phyloP scores from a whole-genome alignment of 345 rosid species.

The Eucalyptus tenuipes region DNA sequence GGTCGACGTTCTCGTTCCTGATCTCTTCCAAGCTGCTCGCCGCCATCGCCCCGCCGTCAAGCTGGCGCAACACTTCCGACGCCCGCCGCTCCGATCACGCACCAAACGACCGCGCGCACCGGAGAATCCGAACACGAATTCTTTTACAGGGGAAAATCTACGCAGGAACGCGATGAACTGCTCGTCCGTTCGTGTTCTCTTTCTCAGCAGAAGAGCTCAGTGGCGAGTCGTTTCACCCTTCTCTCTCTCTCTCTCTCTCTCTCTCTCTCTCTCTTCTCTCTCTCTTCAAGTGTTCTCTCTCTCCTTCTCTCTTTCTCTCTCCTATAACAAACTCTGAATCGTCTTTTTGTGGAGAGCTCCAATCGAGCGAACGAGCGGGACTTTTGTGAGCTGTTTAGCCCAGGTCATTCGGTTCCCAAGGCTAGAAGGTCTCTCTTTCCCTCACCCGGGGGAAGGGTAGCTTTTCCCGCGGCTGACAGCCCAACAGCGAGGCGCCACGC shows the following conservation, averaged over 20 bases:
- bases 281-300: too few relatives aligned
- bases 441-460: neutral
- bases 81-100: neutral
- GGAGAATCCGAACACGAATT: neutral
- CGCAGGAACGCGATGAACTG: neutral
- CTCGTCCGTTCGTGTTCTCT: neutral
- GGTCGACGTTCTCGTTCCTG: slow-evolving; percentile 45
- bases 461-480: neutral
- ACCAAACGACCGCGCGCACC: neutral
- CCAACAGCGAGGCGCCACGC: neutral
- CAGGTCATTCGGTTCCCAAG: neutral
- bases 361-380: neutral
- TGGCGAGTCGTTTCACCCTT: neutral
- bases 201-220: neutral
- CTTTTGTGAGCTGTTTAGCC: neutral
- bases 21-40: slow-evolving; percentile 42
- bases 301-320: neutral
- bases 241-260: neutral
- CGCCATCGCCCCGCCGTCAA: slow-evolving; percentile 11
- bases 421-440: neutral
- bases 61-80: neutral
- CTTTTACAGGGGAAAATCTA: neutral
- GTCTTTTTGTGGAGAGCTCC: neutral
- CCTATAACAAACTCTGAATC: neutral
- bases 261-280: too few relatives aligned